phyloP scores from a whole-genome alignment of 2,329 filamentous ascomycete species.

The Graphilbum fragrans region DNA sequence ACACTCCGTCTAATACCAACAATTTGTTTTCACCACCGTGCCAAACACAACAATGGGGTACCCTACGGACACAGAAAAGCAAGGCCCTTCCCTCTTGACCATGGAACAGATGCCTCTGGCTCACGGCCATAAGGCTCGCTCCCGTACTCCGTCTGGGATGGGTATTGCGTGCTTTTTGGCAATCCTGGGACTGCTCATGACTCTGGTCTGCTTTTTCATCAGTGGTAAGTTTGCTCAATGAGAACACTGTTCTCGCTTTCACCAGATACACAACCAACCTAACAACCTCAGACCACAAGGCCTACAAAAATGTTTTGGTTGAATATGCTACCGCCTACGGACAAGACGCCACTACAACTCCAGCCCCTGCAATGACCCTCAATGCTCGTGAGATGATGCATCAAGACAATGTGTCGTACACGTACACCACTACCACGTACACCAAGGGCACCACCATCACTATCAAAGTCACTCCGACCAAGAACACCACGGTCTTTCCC shows the following conservation, averaged over 20 bases:
- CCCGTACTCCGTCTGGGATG: background rate
- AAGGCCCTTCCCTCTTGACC: background rate
- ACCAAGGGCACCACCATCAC: constrained; percentile 8
- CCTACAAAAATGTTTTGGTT: constrained; percentile 5
- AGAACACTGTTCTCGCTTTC: too few relatives aligned
- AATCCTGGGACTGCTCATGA: background rate
- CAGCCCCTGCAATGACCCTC: constrained; percentile 6
- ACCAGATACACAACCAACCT: background rate
- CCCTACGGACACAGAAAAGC: background rate
- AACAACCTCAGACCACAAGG: constrained; percentile 7
- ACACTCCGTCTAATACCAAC: too few relatives aligned
- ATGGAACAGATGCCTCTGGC: background rate
- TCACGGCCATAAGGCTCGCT: background rate
- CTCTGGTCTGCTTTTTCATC: background rate
- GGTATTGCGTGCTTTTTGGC: background rate
- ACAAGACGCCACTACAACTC: constrained; percentile 3
- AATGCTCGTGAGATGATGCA: constrained; percentile 2
- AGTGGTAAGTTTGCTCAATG: constrained; percentile 1
- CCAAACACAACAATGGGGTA: constrained; percentile 1
- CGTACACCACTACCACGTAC: constrained; percentile 13
- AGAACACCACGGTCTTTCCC: background rate
- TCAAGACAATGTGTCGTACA: constrained; percentile 14
- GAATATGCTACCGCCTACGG: constrained; percentile 3
- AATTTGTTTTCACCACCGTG: constrained; percentile 3
- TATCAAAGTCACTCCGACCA: constrained; percentile 3